Conservation (phyloP, 257 asterid species). For the Perilla frutescens region DNA sequence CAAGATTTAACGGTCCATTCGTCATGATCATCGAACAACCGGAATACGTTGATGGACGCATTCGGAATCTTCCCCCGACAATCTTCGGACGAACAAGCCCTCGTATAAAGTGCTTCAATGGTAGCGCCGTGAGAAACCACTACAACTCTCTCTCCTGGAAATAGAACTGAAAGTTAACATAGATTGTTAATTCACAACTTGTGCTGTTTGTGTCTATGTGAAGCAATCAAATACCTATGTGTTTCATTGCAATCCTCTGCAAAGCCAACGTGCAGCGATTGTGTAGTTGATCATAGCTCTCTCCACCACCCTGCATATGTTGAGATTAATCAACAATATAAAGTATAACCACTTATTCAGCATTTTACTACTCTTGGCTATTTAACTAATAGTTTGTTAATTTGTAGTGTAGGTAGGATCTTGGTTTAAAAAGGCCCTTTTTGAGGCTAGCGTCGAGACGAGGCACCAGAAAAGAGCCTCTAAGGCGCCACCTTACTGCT, state of each 20-base stretch:
- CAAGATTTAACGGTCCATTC: neutral
- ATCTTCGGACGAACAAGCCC: neutral
- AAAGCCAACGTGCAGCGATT: slow-evolving; percentile 1
- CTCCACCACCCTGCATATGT: slow-evolving; percentile 20
- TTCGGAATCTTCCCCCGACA: slow-evolving; percentile 6
- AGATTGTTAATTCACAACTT: neutral
- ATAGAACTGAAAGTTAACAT: neutral
- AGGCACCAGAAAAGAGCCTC: too few species aligned
- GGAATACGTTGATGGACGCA: neutral
- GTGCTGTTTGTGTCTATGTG: neutral
- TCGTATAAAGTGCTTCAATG: neutral
- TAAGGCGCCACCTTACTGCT: too few species aligned
- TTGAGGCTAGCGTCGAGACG: too few species aligned
- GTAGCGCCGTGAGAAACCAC: slow-evolving; percentile 11
- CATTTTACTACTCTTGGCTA: too few species aligned
- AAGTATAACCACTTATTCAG: too few species aligned
- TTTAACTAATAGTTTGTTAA: too few species aligned
- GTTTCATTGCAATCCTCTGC: slow-evolving; percentile 13
- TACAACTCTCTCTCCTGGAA: slow-evolving; percentile 15
- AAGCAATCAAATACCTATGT: neutral
- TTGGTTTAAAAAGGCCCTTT: too few species aligned
- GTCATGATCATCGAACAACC: neutral
- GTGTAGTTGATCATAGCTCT: slow-evolving; percentile 8
- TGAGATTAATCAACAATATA: neutral
- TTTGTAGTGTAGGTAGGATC: too few species aligned